Base-by-base conservation (phyloP, 495 filamentous ascomycete species). In the Bathelium albidoporum region DNA sequence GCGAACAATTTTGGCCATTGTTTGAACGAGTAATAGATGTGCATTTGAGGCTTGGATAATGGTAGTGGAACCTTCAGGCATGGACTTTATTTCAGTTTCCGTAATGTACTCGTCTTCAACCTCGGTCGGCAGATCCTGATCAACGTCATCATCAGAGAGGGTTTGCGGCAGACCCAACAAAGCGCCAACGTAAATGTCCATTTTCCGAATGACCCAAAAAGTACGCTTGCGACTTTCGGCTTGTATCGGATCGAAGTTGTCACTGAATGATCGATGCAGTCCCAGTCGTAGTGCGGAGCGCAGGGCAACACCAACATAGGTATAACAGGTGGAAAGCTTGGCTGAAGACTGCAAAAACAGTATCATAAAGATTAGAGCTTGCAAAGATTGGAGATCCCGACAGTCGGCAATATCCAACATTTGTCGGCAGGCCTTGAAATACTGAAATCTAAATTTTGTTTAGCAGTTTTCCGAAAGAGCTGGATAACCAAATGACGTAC, bases 81-180 rank as follows among this genome's bases (percentile, higher is more conserved):
- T 90, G 1, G 83, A 82, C 32, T 81, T 70, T 64, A 98, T 91
- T 32, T 79, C 83, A 29, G 89, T 82, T 60, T 82, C 78, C 14
- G 90, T 96, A 64, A 97, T 95, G 73, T 84, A 95, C 61, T 96
- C 88, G 69, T 95, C 91, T 67, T 97, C 90, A n/a, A 96, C 81
- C 63, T 91, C 87, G 59, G 85, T 74, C 9, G 93, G 93, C 45
- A 88, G 82, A 62, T 90, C 88, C 72, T 97, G 93, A 71, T 97
- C 93, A 66, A 97, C 87, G 69, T 97, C 93, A 58, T 96, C 90
- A 59, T 90, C 85, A 66, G 84, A 88, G 43, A 97, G 79, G 72
- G 92, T 88, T 62, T 89, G 79, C 1, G 93, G 93, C 29, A 97
- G 83, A 14, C 93, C 93, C 20, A 97, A 77, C 58, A 96, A 76